A percentile compares a stretch with the other conserved stretches of the same genome.
phyloP scores from a whole-genome alignment of 2,329 filamentous ascomycete species.

The Pseudogymnoascus sp. region DNA sequence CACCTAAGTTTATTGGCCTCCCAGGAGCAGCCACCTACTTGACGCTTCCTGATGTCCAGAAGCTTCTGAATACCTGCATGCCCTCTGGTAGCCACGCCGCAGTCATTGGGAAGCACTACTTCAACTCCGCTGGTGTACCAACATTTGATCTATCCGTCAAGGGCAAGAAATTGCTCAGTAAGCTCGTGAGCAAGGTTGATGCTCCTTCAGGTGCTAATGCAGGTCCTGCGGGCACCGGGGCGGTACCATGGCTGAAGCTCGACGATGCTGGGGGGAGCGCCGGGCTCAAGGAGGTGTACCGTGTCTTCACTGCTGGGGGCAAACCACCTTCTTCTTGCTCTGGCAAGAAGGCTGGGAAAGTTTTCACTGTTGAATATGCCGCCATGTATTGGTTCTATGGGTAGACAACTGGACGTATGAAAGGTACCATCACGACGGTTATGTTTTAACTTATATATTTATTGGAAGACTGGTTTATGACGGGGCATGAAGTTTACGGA shows the following conservation, averaged over 20 bases:
- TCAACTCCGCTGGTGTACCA: constrained; percentile 22
- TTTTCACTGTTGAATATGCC: constrained; percentile 23
- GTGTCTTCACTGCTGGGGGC: constrained; percentile 27
- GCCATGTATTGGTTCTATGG: constrained; percentile 26
- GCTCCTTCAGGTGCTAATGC: constrained; percentile 21
- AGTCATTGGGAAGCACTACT: constrained; percentile 23
- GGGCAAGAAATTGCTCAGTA: constrained; percentile 19
- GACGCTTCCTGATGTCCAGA: constrained; percentile 13
- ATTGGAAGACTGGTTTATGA: background rate
- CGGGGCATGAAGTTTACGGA: background rate
- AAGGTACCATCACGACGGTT: background rate
- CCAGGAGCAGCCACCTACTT: constrained; percentile 20
- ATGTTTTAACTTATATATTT: background rate
- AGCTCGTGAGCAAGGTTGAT: constrained; percentile 19
- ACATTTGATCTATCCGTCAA: constrained; percentile 23
- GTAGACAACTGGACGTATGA: background rate
- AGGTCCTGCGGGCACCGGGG: constrained; percentile 23
- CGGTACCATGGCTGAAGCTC: constrained; percentile 27
- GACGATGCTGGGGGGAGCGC: constrained; percentile 20
- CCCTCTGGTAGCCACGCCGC: background rate
- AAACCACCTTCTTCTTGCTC: constrained; percentile 17
- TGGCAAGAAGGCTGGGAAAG: background rate
- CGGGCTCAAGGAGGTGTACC: constrained; percentile 22
- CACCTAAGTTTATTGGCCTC: constrained; percentile 17
- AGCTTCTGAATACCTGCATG: background rate